Base-by-base conservation (phyloP, 2,329 filamentous ascomycete genomes). In the Ophiocordyceps robertsii region DNA sequence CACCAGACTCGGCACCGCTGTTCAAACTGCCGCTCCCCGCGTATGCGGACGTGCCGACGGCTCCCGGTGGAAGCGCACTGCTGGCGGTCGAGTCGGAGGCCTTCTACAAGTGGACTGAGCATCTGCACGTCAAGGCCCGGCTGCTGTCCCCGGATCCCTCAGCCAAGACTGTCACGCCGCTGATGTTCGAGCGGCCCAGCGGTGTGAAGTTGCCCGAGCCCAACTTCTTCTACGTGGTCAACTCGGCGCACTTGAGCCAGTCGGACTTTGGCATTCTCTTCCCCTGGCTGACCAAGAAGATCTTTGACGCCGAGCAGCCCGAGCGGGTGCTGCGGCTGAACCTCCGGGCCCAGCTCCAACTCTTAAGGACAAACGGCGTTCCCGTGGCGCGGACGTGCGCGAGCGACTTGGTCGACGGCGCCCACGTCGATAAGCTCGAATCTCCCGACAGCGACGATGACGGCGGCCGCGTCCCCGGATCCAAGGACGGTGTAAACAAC, bases 251-350 rank as follows among this genome's bases (percentile, higher is more conserved):
- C 56, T 71, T 93, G 24, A 85, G 75, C 44, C 87, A 93, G 60
- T 84, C 78, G 17, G 87, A 94, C 55, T 93, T 92, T 51, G 87
- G 84, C 31, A 65, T 92, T 21, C 63, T 94, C 19, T 93, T 93
- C 55, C 85, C 85, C 0, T 83, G 80, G 72, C 52, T 80, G 38
- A 77, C 73, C 9, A 72, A 69, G 52, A 70, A 67, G 49, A 68
- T 80, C 9, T 75, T 79, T 49, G 67, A 68, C 2, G 70, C 72
- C 0, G 69, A 73, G 38, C 66, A 75, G 41, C 77, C 77, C 0
- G 75, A 78, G 53, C 66, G 75, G 12, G 69, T 73, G 0, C 56
- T 82, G 40, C 66, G 73, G 17, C 62, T 81, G 2, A 82, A 82
- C 48, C 60, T 75, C 4, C 65, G 77, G 2, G 76, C 77, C 2